Conservation (phyloP, 2,329 filamentous ascomycete species). For the Biscogniauxia marginata region DNA sequence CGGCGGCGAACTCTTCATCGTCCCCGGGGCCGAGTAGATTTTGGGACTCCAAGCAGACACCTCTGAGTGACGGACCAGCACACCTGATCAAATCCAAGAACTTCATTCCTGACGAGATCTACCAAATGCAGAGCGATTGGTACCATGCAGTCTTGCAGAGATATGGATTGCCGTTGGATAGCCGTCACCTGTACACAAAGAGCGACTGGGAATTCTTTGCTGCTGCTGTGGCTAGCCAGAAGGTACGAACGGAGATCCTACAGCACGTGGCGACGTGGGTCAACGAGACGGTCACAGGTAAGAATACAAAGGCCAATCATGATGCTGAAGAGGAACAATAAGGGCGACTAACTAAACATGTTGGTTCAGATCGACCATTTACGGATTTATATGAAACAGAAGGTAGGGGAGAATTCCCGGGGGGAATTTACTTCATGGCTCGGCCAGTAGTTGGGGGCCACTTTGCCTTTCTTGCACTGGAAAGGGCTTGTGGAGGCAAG, state of each 20-base stretch:
- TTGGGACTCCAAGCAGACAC: constrained; percentile 21
- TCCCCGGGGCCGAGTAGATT: constrained; percentile 20
- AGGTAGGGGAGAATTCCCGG: constrained; percentile 69
- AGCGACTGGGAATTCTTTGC: constrained; percentile 92
- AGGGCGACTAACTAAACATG: constrained; percentile 9
- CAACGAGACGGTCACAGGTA: constrained; percentile 73
- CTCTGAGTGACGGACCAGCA: constrained; percentile 10
- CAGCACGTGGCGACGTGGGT: constrained; percentile 76
- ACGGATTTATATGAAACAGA: constrained; percentile 84
- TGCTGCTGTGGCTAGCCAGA: constrained; percentile 70
- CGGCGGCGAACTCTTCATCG: constrained; percentile 19
- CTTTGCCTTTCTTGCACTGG: constrained; percentile 81
- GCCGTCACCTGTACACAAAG: constrained; percentile 80
- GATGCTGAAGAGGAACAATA: not conserved
- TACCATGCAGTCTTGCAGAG: constrained; percentile 76
- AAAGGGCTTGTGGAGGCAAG: constrained; percentile 72
- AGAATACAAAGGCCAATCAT: constrained; percentile 13
- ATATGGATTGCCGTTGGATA: constrained; percentile 81
- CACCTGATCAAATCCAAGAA: constrained; percentile 24
- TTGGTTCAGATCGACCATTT: constrained; percentile 61
- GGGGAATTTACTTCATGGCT: constrained; percentile 71
- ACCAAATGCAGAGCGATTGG: constrained; percentile 78
- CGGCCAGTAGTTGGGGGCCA: constrained; percentile 82
- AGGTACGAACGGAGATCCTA: constrained; percentile 69
- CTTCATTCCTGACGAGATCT: constrained; percentile 74